A percentile compares a stretch with the other conserved stretches of the same genome.
phyloP scores from a whole-genome alignment of 2,329 filamentous ascomycete species.

The Ceratocystis huliohia region DNA sequence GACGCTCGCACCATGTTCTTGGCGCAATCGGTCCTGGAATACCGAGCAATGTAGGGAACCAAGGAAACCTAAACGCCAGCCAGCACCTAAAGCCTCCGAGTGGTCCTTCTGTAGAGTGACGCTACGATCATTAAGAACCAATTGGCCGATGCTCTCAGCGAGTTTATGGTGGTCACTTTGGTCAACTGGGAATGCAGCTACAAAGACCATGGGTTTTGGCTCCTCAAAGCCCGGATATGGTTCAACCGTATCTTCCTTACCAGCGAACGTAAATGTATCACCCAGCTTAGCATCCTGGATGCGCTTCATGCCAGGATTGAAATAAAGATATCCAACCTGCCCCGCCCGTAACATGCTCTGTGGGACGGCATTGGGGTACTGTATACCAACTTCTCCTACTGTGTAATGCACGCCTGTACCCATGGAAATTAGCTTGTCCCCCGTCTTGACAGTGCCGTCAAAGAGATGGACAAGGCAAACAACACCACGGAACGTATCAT shows the following conservation, averaged over 20 bases:
- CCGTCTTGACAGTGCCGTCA: constrained; percentile 69
- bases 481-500: constrained; percentile 89
- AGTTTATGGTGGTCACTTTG: constrained; percentile 75
- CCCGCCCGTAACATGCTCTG: constrained; percentile 73
- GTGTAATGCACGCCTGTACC: constrained; percentile 82
- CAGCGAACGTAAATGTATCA: constrained; percentile 81
- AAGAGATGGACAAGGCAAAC: constrained; percentile 84
- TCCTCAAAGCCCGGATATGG: constrained; percentile 88
- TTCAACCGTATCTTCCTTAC: constrained; percentile 61
- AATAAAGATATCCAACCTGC: constrained; percentile 91
- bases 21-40: constrained; percentile 85
- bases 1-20: constrained; percentile 87
- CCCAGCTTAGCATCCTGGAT: constrained; percentile 93
- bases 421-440: constrained; percentile 76
- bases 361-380: constrained; percentile 77
- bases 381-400: constrained; percentile 92
- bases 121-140: constrained; percentile 88
- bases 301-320: constrained; percentile 96
- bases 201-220: constrained; percentile 97
- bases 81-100: constrained; percentile 83
- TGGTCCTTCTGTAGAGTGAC: constrained; percentile 90
- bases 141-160: constrained; percentile 86
- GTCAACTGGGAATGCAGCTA: constrained; percentile 89
- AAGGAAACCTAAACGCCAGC: constrained; percentile 86
- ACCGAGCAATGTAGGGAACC: constrained; percentile 99